Base-by-base conservation (phyloP, 2,329 filamentous ascomycete genomes). In the Colletotrichum sp. region DNA sequence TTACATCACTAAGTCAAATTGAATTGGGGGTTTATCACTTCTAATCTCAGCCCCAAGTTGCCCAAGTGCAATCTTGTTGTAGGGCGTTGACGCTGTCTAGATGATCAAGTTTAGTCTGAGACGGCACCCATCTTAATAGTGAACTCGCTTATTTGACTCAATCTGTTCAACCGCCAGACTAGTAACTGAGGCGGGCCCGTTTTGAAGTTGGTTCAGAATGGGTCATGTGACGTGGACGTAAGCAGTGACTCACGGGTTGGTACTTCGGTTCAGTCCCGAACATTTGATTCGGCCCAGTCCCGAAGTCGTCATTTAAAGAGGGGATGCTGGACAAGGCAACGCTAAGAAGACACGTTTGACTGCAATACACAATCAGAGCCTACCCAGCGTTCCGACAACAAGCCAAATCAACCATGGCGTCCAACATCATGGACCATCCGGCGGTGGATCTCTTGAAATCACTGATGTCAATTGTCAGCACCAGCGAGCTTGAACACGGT, bases 391-490 rank as follows among this genome's bases (percentile, higher is more conserved):
- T 24, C 0, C 43, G 5, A 13, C 43, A 51, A 51, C n/a, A 51
- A 8, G 43, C 4, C 2, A 5, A 13, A 51, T 24, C 43, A 59
- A 59, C 11, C 29, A 63, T 63, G 57, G 36, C 57, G 3, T 36
- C 55, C 33, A 27, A 33, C n/a, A 75, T 31, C 72, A 79, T 68
- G 62, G 62, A 66, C 29, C 69, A 70, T 27, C 78, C 74, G 2
- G 80, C 79, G 6, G 76, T 83, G 24, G 65, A 76, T 31, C 79
- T 84, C 33, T 76, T 83, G 18, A 77, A 80, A 63, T 77, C 78
- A 31, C 79, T 84, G 33, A 84, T 84, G 77, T 78, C 80, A 63
- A 81, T 83, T 64, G 80, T 80, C 59, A 82, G 80, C 70, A 83
- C 78, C 33, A 84, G 82, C 71, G 82, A 84, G 61, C 76, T 82